These are phyloP conservation scores for Penicillium sp. DNA, from an alignment of 2,329 filamentous ascomycete genomes.

Conservation along the genomic window DNA sequence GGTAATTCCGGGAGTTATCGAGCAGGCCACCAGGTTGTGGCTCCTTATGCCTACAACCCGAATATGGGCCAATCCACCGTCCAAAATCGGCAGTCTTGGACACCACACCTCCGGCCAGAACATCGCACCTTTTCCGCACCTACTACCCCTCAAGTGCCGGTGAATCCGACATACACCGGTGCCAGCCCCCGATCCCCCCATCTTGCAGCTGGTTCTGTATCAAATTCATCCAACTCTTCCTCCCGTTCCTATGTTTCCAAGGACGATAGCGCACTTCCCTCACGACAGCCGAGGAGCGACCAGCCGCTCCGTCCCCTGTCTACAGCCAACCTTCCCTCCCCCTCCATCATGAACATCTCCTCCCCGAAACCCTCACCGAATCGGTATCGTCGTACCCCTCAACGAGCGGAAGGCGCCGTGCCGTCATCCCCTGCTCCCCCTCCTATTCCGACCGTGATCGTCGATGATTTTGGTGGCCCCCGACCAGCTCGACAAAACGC, in stretches of 20 bases:
- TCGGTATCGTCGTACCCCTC: constrained; percentile 65
- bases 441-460: constrained; percentile 7
- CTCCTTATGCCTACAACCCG: constrained; percentile 72
- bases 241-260: constrained; percentile 38
- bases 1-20: constrained; percentile 39
- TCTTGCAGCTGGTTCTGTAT: constrained; percentile 47
- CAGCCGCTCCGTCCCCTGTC: constrained; percentile 37
- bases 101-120: constrained; percentile 49
- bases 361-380: constrained; percentile 65
- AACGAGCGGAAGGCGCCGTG: constrained; percentile 45
- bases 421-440: constrained; percentile 9
- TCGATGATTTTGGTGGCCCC: constrained; percentile 39
- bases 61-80: constrained; percentile 48
- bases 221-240: constrained; percentile 45
- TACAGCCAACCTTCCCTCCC: constrained; percentile 43
- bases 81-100: constrained; percentile 47
- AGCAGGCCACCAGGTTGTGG: constrained; percentile 52
- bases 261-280: constrained; percentile 42
- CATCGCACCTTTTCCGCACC: constrained; percentile 49
- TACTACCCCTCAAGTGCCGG: constrained; percentile 35
- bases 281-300: constrained; percentile 33
- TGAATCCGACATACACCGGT: constrained; percentile 24
- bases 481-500: constrained; percentile 36
- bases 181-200: constrained; percentile 35
- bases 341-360: constrained; percentile 44